Conservation (phyloP, 164 flowering plant genomes). For the Sextonia rubra region DNA sequence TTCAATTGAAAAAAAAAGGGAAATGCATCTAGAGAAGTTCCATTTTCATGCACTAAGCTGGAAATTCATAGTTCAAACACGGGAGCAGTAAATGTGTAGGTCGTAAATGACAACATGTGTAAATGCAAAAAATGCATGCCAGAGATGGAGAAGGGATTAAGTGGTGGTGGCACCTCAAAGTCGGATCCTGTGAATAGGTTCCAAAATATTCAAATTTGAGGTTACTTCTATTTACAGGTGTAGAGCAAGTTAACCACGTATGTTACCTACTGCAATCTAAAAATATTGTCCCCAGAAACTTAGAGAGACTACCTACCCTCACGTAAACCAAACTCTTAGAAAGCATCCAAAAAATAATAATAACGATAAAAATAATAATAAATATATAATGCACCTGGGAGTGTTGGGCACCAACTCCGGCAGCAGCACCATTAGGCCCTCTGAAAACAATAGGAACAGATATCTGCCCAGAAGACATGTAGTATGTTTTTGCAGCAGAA, state of each 20-base stretch:
- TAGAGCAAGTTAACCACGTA: background rate
- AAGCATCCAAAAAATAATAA: background rate
- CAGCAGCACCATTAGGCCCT: slow-evolving; percentile 99
- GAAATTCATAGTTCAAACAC: background rate
- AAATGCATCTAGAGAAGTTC: background rate
- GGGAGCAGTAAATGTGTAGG: background rate
- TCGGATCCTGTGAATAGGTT: background rate
- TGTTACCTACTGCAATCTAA: background rate
- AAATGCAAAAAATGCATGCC: background rate
- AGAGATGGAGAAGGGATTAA: background rate
- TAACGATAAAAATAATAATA: background rate
- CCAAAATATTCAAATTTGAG: background rate
- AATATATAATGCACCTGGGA: no score
- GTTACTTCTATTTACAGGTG: background rate
- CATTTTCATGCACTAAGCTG: background rate
- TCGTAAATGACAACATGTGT: background rate
- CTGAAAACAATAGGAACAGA: slow-evolving; percentile 91
- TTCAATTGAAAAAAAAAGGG: background rate
- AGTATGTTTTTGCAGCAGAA: slow-evolving; percentile 93
- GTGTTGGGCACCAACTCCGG: slow-evolving; percentile 99
- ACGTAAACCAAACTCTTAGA: background rate
- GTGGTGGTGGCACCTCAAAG: background rate
- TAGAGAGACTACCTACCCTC: background rate
- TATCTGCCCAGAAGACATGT: slow-evolving; percentile 95
- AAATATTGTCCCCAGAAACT: background rate